Evolutionary conservation across 768 basidiomycete genomes (phyloP), one percentile per base, ranked within the genome.

Genomic region (Rhodocollybia butyracea): DNA sequence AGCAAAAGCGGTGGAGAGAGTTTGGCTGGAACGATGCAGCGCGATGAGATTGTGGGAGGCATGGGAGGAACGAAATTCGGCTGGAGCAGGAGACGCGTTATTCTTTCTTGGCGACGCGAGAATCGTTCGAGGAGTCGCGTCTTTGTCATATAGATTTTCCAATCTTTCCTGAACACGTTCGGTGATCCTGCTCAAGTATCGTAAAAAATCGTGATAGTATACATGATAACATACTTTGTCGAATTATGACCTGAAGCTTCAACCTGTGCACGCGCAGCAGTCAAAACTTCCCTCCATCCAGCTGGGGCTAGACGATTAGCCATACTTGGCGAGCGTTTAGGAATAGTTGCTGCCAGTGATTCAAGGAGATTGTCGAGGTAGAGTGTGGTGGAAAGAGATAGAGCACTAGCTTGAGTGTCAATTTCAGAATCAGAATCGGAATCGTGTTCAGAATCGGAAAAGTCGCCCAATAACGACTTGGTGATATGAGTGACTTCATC

Each of bases 281-380:
- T 76, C 19, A 90, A 67, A n/a, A 90, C 79, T 46, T 73, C 72
- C 52, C 80, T 75, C 88, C 89, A 91, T 31, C 73, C 73, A 50
- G 89, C 72, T 4, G 85, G 81, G 46, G 74, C 75, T 7, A 84
- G 70, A 11, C 89, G 79, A 61, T 86, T 82, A 60, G 87, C 86
- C 76, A 84, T 76, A 57, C 83, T 84, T 29, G 79, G 76, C 21
- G 80, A 72, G 2, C 79, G 77, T 2, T 74, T 65, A 8, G 85
- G 86, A 0, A 79, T 77, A 56, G 86, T 81, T 19, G 76, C 73
- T 6, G 80, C 80, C 38, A 90, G 66, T 22, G 79, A 63, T 42
- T 77, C 77, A 26, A 91, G 66, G 19, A 86, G 71, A 5, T 71
- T 74, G 21, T 79, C 72, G 10, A 91, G 72, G 43, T 78, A 73